Evolutionary conservation across 2,329 filamentous ascomycete genomes (phyloP), one percentile per base, ranked within the genome.

Genomic region (Aspergillus caelatus): DNA sequence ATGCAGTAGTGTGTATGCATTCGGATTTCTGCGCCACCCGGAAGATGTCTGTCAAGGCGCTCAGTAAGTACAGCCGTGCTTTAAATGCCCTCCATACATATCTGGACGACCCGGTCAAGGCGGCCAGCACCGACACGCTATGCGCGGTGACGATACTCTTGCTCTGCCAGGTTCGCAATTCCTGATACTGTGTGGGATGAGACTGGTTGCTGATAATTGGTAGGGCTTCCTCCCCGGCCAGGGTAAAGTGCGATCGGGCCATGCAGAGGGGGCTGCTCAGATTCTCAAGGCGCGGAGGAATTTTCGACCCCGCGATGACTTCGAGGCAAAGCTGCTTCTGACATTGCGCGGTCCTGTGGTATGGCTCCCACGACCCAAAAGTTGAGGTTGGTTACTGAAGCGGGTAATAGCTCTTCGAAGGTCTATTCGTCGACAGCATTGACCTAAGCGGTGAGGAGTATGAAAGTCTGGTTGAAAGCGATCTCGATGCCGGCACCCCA

Each of bases 281-380:
- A 75, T 80, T 19, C 64, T 80, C 6, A 75, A 72, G 56, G 74
- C 72, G 10, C 71, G 78, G 46, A 72, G 68, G 46, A 67, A 70
- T 39, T 74, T 68, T 55, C 64, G 68, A 4, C 72, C 76, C 1
- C 66, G 70, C 1, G 72, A 79, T 63, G 64, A 69, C 0, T 79
- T 80, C 61, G 78, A 79, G 62, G 55, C 62, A 19, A 73, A 71
- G 57, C 56, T 80, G 7, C 67, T 79, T 2, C 62, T 77, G 12
- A 72, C 77, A 1, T 50, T 80, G 46, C 70, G 77, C 1, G 77
- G 75, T 2, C 72, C 71, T n/a, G 74, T 80, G 57, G 77, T 79
- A 70, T 39, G 68, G 59, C 56, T 45, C 9, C 9, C 12, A 19
- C 2, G 26, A 34, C 7, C 5, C 5, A 32, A 19, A 21, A 52